These are phyloP conservation scores for Sporothrix variecibatus DNA, from an alignment of 2,329 filamentous ascomycete genomes.

Conservation along the genomic window DNA sequence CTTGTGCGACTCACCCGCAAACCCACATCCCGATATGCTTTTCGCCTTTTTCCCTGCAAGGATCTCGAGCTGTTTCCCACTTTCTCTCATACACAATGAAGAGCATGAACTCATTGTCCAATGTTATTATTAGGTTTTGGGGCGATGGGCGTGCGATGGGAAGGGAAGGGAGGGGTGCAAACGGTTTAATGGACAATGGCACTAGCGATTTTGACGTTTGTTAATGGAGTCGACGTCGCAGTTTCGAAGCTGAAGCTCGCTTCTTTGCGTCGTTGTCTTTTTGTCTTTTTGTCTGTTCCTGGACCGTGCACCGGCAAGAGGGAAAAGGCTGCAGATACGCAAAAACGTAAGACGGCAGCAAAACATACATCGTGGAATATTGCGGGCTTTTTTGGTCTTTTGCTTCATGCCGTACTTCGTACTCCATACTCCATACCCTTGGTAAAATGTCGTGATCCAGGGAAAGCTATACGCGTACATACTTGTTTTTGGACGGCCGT, in stretches of 20 bases:
- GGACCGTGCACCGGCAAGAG: not conserved
- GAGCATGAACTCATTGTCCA: not conserved
- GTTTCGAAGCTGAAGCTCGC: not conserved
- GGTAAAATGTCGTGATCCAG: not conserved
- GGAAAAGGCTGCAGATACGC: not conserved
- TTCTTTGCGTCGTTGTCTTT: no score
- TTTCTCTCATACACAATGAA: not conserved
- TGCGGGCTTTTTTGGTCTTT: not conserved
- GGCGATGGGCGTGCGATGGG: not conserved
- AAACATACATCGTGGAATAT: not conserved
- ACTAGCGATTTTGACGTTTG: not conserved
- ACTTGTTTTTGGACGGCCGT: slow-evolving; percentile 1
- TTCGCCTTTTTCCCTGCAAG: not conserved
- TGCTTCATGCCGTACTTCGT: not conserved
- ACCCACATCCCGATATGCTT: slow-evolving; percentile 13
- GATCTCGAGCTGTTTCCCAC: not conserved
- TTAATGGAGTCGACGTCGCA: not conserved
- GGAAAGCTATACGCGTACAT: not conserved
- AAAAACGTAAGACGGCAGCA: not conserved
- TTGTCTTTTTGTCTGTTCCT: not conserved
- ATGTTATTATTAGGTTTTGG: not conserved
- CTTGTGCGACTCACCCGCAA: slow-evolving; percentile 8
- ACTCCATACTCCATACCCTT: no score
- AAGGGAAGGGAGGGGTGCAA: not conserved
- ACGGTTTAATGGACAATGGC: not conserved